Base-by-base conservation (phyloP, 2,329 filamentous ascomycete genomes). In the Fusarium coffeatum region DNA sequence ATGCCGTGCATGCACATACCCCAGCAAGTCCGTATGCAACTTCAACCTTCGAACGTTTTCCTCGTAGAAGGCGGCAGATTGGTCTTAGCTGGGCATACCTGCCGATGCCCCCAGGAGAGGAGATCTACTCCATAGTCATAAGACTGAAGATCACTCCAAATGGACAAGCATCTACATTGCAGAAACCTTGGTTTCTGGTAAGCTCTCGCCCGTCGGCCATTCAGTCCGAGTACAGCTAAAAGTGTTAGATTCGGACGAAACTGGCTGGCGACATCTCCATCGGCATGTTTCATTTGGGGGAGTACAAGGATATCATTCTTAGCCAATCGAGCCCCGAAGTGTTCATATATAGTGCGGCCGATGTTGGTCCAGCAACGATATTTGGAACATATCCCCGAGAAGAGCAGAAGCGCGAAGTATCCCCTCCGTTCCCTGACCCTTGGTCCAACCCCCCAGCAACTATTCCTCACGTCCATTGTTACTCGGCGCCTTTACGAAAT, bases 121-220 rank as follows among this genome's bases (percentile, higher is more conserved):
- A 66, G 10, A 66, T 66, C 2, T 49, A 9, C 1, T 25, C 30
- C 8, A 55, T 66, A 10, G 48, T 37, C 2, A 45, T 66, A 13
- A 40, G 55, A 3, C 16, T 66, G 6, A 23, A 34, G 34, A 5
- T 53, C 32, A 25, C n/a, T 22, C 11, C 25, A 48, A 11, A 37
- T n/a, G 62, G 63, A 6, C 47, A 62, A 23, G n/a, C 5, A 2
- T 23, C 61, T 7, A 66, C 47, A 18, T 32, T 28, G 1, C 61
- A 66, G 15, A 66, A 66, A 1, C 61, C 63, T 4, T 61, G 48
- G 20, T 60, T 66, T 13, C 20, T 66, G 41, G 63, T 66, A 23
- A 16, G 43, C 2, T 4, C 11, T 1, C 1, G 9, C 12, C 8
- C 5, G 4, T 5, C 12, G 3, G 3, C 6, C 1, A 2, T 12